These are phyloP conservation scores for Fusarium sublunatum DNA, from an alignment of 2,329 filamentous ascomycete species.

Conservation along the genomic window DNA sequence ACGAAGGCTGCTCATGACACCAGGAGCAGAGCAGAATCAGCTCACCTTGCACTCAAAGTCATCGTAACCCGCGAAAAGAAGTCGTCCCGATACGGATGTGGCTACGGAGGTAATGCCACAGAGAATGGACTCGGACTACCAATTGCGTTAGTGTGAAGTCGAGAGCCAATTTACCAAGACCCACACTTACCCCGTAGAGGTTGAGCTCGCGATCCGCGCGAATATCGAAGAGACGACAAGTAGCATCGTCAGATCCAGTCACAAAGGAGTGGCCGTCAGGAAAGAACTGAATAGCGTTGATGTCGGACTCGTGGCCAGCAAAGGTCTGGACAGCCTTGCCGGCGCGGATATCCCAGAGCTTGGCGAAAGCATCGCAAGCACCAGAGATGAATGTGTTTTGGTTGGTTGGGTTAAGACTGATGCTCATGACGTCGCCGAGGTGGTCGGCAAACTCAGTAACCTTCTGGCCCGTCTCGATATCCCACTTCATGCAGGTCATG, in stretches of 20 bases:
- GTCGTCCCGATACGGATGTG: conserved; percentile 93
- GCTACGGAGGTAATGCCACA: conserved; percentile 99
- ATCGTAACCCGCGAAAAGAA: conserved; percentile 97
- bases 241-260: conserved; percentile 96
- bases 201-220: conserved; percentile 86
- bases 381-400: conserved; percentile 99
- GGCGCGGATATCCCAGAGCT: conserved; percentile 98
- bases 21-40: background rate
- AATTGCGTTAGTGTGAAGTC: conserved; percentile 30
- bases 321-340: conserved; percentile 99
- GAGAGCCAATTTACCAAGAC: conserved; percentile 15
- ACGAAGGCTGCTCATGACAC: background rate
- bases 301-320: conserved; percentile 97
- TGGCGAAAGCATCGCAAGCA: conserved; percentile 97
- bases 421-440: conserved; percentile 98
- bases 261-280: conserved; percentile 98
- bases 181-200: conserved; percentile 70
- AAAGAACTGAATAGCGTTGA: conserved; percentile 99
- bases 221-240: conserved; percentile 97
- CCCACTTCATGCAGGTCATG: conserved; percentile 99
- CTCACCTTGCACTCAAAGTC: conserved; percentile 99
- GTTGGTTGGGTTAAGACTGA: conserved; percentile 99
- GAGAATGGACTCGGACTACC: conserved; percentile 92
- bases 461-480: conserved; percentile 97
- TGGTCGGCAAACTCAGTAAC: conserved; percentile 98